Conservation (phyloP, 1,139 yeast species). For the Blastobotrys capitulatus region DNA sequence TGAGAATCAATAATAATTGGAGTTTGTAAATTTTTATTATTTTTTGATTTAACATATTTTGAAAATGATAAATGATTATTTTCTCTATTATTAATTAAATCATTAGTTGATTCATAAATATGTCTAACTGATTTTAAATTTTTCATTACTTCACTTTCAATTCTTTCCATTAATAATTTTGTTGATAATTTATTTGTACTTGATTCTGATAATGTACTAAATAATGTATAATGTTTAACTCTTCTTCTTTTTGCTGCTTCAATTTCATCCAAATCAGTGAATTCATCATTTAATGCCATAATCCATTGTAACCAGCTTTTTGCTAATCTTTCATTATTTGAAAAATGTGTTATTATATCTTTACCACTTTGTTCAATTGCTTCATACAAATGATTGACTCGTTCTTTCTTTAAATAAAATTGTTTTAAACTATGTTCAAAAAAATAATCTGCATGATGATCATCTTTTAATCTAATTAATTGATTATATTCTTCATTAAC, state of each 20-base stretch:
- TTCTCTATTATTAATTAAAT: conserved; percentile 21
- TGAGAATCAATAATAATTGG: conserved; percentile 2
- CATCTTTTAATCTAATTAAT: conserved; percentile 16
- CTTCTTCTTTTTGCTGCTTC: conserved; percentile 14
- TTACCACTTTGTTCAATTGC: conserved; percentile 19
- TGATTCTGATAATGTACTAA: conserved; percentile 22
- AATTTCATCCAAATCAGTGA: not conserved
- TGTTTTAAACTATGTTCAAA: conserved; percentile 20
- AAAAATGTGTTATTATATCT: conserved; percentile 24
- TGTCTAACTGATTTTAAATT: conserved; percentile 24
- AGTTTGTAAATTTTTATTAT: not conserved
- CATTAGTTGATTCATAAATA: conserved; percentile 23
- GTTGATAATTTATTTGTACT: conserved; percentile 24
- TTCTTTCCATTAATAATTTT: conserved; percentile 19
- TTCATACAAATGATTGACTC: conserved; percentile 20
- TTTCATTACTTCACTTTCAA: conserved; percentile 24
- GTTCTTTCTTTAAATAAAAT: conserved; percentile 19
- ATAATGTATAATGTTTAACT: conserved; percentile 24
- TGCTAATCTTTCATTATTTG: conserved; percentile 22
- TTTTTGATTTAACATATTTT: conserved; percentile 21
- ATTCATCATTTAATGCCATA: conserved; percentile 14
- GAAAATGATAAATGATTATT: conserved; percentile 21
- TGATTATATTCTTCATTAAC: conserved; percentile 15
- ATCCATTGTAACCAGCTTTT: conserved; percentile 25
- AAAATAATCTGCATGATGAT: conserved; percentile 22